Conservation (phyloP, 768 basidiomycete genomes). For the Collybia sp. region DNA sequence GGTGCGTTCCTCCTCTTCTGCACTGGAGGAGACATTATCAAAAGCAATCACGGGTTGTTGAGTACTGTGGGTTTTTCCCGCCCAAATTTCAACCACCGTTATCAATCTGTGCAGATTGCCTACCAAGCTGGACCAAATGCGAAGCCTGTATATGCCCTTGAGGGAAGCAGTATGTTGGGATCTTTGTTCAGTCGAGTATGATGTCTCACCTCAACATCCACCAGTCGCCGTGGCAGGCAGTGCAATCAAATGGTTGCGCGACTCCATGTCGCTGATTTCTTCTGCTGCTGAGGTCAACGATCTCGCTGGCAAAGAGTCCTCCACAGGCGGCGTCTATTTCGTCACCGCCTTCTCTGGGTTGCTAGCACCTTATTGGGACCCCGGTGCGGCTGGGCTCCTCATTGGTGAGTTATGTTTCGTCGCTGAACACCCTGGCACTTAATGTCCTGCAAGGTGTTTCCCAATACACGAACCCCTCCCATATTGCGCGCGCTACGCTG, state of each 20-base stretch:
- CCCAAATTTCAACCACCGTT: background rate
- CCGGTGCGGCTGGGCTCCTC: slow-evolving; percentile 79
- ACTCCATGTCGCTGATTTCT: slow-evolving; percentile 81
- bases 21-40: slow-evolving; percentile 83
- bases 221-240: slow-evolving; percentile 91
- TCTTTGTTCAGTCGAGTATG: slow-evolving; percentile 2
- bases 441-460: slow-evolving; percentile 50
- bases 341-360: slow-evolving; percentile 96
- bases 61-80: slow-evolving; percentile 58
- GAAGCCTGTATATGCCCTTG: slow-evolving; percentile 87
- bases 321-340: slow-evolving; percentile 91
- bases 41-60: slow-evolving; percentile 82
- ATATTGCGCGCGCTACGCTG: slow-evolving; percentile 91
- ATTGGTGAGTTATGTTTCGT: slow-evolving; percentile 49
- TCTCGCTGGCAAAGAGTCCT: slow-evolving; percentile 70
- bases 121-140: slow-evolving; percentile 80
- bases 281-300: slow-evolving; percentile 81
- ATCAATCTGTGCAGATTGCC: slow-evolving; percentile 53
- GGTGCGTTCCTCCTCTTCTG: slow-evolving; percentile 96
- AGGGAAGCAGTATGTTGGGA: slow-evolving; percentile 76
- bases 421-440: background rate
- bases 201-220: background rate
- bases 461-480: slow-evolving; percentile 85
- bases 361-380: slow-evolving; percentile 97
- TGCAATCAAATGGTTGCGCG: slow-evolving; percentile 95